Evolutionary conservation across 179 eudicot species (phyloP).

Genomic region (Beta corolliflora): DNA sequence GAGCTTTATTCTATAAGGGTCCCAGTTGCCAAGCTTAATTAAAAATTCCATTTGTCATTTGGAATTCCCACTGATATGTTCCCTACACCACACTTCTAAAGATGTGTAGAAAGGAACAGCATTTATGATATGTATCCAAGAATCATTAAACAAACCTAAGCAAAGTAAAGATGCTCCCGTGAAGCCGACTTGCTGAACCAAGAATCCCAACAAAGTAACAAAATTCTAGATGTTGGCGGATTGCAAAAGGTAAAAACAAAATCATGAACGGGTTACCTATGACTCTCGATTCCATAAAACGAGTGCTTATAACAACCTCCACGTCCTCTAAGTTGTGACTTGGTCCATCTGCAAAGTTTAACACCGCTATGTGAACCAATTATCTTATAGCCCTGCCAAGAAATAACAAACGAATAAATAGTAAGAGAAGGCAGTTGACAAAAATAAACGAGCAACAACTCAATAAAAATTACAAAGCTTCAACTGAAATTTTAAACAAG

Average conservation of each 20-base stretch:
- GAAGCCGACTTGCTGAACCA: background rate
- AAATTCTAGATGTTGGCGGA: no score
- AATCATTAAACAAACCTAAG: background rate
- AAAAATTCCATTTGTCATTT: background rate
- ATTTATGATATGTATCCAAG: background rate
- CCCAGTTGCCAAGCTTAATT: background rate
- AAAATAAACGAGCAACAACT: slow-evolving; percentile 9
- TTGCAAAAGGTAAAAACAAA: background rate
- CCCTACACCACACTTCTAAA: background rate
- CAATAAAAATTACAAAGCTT: background rate
- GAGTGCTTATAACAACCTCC: slow-evolving; percentile 99
- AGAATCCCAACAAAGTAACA: background rate
- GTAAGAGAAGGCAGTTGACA: background rate
- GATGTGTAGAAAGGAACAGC: background rate
- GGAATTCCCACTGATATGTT: background rate
- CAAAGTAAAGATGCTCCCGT: background rate
- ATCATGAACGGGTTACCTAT: slow-evolving; percentile 53
- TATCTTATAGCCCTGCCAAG: slow-evolving; percentile 90
- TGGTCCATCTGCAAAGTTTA: slow-evolving; percentile 95
- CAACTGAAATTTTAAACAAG: no score
- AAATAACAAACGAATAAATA: background rate
- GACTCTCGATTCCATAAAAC: slow-evolving; percentile 98
- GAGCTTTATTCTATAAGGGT: no score
- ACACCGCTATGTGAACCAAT: slow-evolving; percentile 99
- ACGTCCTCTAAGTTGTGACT: slow-evolving; percentile 97